These are phyloP conservation scores for Suillus weaverae DNA, from an alignment of 768 basidiomycete genomes.

Conservation along the genomic window DNA sequence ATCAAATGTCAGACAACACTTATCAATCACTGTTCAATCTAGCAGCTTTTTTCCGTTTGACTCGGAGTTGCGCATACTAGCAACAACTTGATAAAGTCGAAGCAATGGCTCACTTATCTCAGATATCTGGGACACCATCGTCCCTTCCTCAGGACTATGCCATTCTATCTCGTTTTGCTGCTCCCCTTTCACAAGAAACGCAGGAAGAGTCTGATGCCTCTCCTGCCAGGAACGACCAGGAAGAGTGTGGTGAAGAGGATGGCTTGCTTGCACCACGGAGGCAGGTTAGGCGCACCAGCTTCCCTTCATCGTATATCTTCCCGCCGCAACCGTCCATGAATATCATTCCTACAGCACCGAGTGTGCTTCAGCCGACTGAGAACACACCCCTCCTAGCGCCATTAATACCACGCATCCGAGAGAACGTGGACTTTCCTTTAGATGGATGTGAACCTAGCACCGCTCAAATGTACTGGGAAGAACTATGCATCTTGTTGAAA, in stretches of 20 bases:
- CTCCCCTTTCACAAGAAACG: constrained; percentile 6
- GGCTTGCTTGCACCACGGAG: neutral
- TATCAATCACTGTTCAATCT: neutral
- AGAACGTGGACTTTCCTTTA: constrained; percentile 32
- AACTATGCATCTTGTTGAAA: constrained; percentile 54
- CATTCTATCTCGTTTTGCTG: constrained; percentile 50
- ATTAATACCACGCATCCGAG: constrained; percentile 52
- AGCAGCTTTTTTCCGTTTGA: neutral
- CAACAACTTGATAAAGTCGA: neutral
- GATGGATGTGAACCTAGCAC: constrained; percentile 28
- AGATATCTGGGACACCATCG: constrained; percentile 33
- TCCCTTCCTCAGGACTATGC: constrained; percentile 65
- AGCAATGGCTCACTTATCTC: neutral
- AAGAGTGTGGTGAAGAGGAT: neutral
- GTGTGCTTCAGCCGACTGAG: constrained; percentile 34
- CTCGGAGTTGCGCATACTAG: neutral
- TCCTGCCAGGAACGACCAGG: constrained; percentile 7
- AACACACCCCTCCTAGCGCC: constrained; percentile 58
- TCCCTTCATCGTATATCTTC: constrained; percentile 35
- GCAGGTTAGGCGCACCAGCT: constrained; percentile 22
- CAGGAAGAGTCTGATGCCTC: constrained; percentile 7
- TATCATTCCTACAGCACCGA: constrained; percentile 25
- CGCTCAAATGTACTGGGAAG: constrained; percentile 49
- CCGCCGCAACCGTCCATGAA: constrained; percentile 19
- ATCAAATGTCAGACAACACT: neutral